Conservation (phyloP, 768 basidiomycete genomes). For the Pleurotus giganteus region DNA sequence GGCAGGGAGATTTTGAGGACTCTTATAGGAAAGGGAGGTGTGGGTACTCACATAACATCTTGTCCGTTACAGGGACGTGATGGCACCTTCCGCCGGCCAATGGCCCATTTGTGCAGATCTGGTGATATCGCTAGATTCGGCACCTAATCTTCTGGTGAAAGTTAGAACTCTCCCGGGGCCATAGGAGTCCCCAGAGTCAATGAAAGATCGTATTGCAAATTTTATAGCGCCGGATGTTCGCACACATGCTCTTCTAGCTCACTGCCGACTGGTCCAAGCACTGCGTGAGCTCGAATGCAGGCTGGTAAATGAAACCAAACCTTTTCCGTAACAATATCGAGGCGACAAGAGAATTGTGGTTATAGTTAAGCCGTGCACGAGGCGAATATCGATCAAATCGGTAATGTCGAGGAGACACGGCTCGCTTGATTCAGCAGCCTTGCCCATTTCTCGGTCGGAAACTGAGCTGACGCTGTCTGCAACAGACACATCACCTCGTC, state of each 20-base stretch:
- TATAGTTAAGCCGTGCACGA: not conserved
- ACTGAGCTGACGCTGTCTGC: not conserved
- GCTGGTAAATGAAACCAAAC: not conserved
- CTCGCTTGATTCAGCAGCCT: not conserved
- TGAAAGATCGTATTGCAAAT: not conserved
- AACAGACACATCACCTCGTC: not conserved
- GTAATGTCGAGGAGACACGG: not conserved
- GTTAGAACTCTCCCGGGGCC: not conserved
- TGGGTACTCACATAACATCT: conserved; percentile 2
- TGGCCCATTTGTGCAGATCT: conserved; percentile 4
- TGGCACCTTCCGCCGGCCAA: conserved; percentile 9
- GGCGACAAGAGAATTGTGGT: no score
- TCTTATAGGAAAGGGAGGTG: conserved; percentile 9
- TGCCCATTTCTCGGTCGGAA: no score
- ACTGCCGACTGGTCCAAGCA: no score
- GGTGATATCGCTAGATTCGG: conserved; percentile 8
- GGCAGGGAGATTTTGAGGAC: not conserved
- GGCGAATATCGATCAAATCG: not conserved
- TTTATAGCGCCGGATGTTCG: not conserved
- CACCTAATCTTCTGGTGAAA: conserved; percentile 1
- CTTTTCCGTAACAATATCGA: no score
- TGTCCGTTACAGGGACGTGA: conserved; percentile 1
- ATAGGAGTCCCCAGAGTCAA: no score
- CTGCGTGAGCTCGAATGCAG: not conserved
- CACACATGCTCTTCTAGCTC: not conserved